A percentile compares a stretch with the other conserved stretches of the same genome.
These are phyloP conservation scores for Apophysomyces trapeziformis DNA, from an alignment of 371 early-diverging fungal species.

Conservation along the genomic window DNA sequence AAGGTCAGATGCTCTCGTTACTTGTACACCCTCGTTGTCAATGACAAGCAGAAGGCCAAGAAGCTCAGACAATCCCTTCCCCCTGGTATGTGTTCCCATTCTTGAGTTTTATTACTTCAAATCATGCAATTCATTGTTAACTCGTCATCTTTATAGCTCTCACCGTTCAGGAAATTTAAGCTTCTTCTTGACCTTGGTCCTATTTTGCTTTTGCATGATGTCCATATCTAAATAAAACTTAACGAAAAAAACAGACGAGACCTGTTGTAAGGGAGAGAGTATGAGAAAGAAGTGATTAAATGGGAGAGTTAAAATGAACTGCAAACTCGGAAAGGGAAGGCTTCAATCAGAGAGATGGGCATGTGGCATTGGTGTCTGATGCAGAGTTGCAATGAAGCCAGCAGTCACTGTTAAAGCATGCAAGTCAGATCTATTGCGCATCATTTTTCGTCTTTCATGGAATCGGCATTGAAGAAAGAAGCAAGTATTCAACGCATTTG, in stretches of 20 bases:
- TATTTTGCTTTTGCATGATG: slow-evolving; percentile 1
- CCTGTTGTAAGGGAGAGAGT: no score
- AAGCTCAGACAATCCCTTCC: slow-evolving; percentile 92
- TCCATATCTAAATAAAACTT: slow-evolving; percentile 1
- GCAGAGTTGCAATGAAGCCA: not conserved
- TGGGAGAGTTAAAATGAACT: no score
- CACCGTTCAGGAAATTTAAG: slow-evolving; percentile 38
- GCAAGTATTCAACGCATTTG: not conserved
- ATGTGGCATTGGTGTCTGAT: no score
- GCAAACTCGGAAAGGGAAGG: no score
- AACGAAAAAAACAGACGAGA: not conserved
- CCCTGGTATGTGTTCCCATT: slow-evolving; percentile 58
- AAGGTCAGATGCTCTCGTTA: slow-evolving; percentile 96
- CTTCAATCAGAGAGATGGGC: no score
- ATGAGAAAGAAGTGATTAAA: no score
- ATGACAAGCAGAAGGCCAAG: slow-evolving; percentile 92
- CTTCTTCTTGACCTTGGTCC: not conserved
- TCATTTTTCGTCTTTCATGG: not conserved
- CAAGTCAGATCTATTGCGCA: not conserved
- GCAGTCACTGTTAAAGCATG: slow-evolving; percentile 2
- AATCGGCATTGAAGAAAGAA: not conserved
- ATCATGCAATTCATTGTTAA: no score
- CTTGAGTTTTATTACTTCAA: no score
- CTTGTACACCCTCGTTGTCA: slow-evolving; percentile 91
- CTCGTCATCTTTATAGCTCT: slow-evolving; percentile 21